A percentile compares a stretch with the other conserved stretches of the same genome.
These are phyloP conservation scores for Puccinellia tenuiflora DNA, from an alignment of 176 grass and related monocot genomes.

Conservation along the genomic window DNA sequence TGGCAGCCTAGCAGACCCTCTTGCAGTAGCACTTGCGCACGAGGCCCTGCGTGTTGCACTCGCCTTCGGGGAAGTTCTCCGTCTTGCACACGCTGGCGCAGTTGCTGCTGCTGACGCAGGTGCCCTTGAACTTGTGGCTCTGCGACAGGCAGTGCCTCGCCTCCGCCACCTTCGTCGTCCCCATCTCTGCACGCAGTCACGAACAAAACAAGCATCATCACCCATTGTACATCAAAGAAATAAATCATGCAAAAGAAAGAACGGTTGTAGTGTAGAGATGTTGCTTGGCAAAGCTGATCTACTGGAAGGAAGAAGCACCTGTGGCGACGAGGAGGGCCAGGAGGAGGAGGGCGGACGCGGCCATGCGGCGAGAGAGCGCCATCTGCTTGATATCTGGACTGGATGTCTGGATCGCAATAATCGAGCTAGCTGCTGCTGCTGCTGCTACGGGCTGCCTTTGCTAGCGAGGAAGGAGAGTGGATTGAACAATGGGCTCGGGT, in stretches of 20 bases:
- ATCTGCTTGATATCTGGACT: slow-evolving; percentile 10
- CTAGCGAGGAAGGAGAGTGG: neutral
- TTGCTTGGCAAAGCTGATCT: neutral
- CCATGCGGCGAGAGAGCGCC: slow-evolving; percentile 37
- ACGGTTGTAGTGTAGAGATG: neutral
- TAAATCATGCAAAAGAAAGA: no score
- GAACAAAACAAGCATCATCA: neutral
- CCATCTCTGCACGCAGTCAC: slow-evolving; percentile 36
- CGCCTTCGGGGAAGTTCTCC: slow-evolving; percentile 59
- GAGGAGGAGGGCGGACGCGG: slow-evolving; percentile 32
- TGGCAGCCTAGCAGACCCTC: slow-evolving; percentile 34
- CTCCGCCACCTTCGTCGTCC: slow-evolving; percentile 47
- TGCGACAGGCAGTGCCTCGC: slow-evolving; percentile 63
- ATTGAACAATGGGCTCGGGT: neutral
- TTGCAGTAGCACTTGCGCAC: slow-evolving; percentile 70
- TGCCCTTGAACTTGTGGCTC: slow-evolving; percentile 65
- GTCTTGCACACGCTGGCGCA: slow-evolving; percentile 54
- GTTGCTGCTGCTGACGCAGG: slow-evolving; percentile 51
- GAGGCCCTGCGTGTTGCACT: slow-evolving; percentile 23
- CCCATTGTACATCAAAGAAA: neutral
- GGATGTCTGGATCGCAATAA: neutral
- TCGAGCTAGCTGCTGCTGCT: neutral
- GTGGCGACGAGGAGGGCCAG: slow-evolving; percentile 58
- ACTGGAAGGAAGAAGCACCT: neutral
- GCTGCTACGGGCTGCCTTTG: neutral